phyloP scores from a whole-genome alignment of 495 filamentous ascomycete genomes.

The Aspergillus conjunctus region DNA sequence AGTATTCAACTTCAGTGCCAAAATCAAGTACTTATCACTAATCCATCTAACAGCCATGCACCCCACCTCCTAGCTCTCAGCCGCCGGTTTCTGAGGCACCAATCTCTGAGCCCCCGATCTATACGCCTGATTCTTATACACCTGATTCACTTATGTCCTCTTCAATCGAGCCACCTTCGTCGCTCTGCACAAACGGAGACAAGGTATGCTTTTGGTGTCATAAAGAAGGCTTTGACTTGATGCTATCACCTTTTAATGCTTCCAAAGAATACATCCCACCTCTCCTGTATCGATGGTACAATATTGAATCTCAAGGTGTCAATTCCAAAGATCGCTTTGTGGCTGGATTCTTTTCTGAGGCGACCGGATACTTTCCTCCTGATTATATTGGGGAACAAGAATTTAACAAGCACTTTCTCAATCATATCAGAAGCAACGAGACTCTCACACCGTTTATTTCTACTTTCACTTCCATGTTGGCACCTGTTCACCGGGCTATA shows the following conservation, averaged over 20 bases:
- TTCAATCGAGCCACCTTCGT: not conserved
- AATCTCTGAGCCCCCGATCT: too few species aligned
- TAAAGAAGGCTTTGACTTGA: constrained; percentile 8
- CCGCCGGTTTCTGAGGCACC: too few species aligned
- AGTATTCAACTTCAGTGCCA: too few species aligned
- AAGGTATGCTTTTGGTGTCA: constrained; percentile 34
- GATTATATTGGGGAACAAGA: constrained; percentile 18
- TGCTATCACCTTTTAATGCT: not conserved
- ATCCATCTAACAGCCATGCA: too few species aligned
- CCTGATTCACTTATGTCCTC: too few species aligned
- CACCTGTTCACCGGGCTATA: constrained; percentile 40
- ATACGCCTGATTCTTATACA: too few species aligned
- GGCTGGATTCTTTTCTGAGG: constrained; percentile 31
- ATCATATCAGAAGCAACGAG: constrained; percentile 29
- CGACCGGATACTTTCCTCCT: constrained; percentile 16
- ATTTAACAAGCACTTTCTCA: constrained; percentile 28
- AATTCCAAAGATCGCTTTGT: constrained; percentile 27
- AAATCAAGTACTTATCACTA: too few species aligned
- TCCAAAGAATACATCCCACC: constrained; percentile 24
- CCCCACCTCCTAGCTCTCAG: too few species aligned
- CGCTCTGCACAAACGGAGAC: constrained; percentile 10
- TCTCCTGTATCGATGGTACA: constrained; percentile 42
- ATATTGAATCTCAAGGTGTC: constrained; percentile 36
- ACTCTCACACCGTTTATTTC: constrained; percentile 40
- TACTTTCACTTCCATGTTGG: constrained; percentile 24